phyloP scores from a whole-genome alignment of 2,329 filamentous ascomycete genomes.

The Fusarium floridanum region DNA sequence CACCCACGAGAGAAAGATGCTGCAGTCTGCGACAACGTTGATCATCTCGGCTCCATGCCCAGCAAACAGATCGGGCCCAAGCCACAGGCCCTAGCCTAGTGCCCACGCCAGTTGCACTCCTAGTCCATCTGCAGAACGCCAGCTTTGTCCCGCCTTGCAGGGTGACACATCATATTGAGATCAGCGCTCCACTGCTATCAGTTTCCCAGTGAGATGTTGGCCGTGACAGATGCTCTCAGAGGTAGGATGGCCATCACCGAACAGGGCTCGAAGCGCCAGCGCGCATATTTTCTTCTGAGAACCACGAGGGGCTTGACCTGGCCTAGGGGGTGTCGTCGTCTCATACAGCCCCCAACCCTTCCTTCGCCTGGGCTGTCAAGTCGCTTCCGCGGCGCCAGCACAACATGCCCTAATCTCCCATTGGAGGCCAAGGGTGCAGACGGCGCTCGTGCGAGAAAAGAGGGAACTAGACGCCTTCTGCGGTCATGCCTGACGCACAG shows the following conservation, averaged over 20 bases:
- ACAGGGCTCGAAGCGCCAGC: conserved; percentile 9
- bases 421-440: conserved; percentile 28
- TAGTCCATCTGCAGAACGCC: conserved; percentile 37
- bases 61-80: conserved; percentile 33
- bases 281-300: not conserved
- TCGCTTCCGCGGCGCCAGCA: conserved; percentile 18
- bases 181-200: conserved; percentile 34
- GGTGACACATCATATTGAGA: conserved; percentile 45
- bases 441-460: conserved; percentile 41
- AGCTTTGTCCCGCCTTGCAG: conserved; percentile 37
- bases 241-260: conserved; percentile 9
- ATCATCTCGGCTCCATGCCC: conserved; percentile 19
- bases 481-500: conserved; percentile 30
- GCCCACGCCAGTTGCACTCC: conserved; percentile 25
- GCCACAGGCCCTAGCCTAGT: conserved; percentile 17
- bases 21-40: conserved; percentile 21
- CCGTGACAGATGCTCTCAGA: conserved; percentile 19
- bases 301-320: not conserved
- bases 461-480: conserved; percentile 43
- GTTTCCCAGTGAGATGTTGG: conserved; percentile 7
- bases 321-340: not conserved
- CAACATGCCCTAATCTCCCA: conserved; percentile 26
- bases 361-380: not conserved
- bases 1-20: conserved; percentile 11
- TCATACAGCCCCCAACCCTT: conserved; percentile 13